Evolutionary conservation across 1,139 yeast species (phyloP), one percentile per base, ranked within the genome.

Genomic region (Taphrina sp.): DNA sequence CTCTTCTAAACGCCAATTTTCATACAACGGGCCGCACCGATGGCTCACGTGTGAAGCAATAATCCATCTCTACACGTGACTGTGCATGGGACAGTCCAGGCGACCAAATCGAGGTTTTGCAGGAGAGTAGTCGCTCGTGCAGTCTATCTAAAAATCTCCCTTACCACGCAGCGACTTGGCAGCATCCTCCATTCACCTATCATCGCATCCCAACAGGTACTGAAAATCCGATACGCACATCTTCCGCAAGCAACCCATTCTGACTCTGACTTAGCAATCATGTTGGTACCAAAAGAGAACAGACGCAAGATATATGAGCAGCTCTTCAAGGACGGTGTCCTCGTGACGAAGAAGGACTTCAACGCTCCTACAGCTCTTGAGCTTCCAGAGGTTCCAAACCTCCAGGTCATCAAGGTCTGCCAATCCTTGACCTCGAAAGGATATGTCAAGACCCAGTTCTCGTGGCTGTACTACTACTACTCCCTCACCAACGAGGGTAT

Each of bases 401-500:
- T 90, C 77, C 90, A 76, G 75, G 99, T 92, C 76, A 89, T 92
- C 83, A 92, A 92, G 86, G 97, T 98, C 74, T 85, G 92, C 77
- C 99, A 92, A 82, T 90, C 97, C 65, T 86, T 92, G 77, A 89
- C 95, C 74, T 92, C 98, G 68, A 89, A 85, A 80, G 99, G 99
- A 76, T 92, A 73, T 83, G 97, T 92, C 78, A 89, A 90, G 87
- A 92, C 99, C 72, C 97, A 90, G 80, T 92, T 92, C 85, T 92
- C 98, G 72, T 92, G 99, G 99, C 96, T 90, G 85, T 88, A 88
- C 84, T 94, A 92, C 82, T 94, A 92, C 95, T 94, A 94, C 95
- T 89, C 98, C 82, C 87, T 94, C 76, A 92, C 97, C 74, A 97
- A 94, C 76, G 96, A 87, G 79, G 99, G 99, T 83, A 94, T 94